Base-by-base conservation (phyloP, 768 basidiomycete species). In the Naganishia vaughanmartiniae region DNA sequence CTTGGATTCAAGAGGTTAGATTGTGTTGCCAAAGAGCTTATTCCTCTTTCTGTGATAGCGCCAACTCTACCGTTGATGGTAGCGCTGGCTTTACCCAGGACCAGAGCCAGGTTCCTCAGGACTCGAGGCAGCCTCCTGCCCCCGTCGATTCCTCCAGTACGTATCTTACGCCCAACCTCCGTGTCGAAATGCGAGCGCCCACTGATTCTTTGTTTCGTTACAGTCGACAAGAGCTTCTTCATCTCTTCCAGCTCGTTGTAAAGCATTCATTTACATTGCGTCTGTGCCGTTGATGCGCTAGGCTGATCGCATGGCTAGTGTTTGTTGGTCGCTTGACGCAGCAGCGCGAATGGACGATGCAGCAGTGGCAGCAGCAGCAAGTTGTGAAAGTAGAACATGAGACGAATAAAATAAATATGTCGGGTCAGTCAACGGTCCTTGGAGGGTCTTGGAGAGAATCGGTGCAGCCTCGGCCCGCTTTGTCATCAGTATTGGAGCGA, bases 111-210 rank as follows among this genome's bases (percentile, higher is more conserved):
- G 73, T 79, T 19, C 93, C 94, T 55, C 82, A 83, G 39, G 90
- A 92, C 78, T 90, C 92, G 54, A 86, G 89, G 83, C 87, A 88
- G 83, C 87, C 92, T 56, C 87, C 96, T 73, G 93, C 89, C 71
- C 89, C 91, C 33, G 88, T 97, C 76, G 95, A 98, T 76, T 88
- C 92, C 72, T 90, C 93, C 67, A 89, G 93, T 93, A 78, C 24
- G 58, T 56, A 4, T 28, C 26, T 10, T 24, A 34, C 58, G 33
- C 26, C 26, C 28, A 39, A 28, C 14, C 39, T 12, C 51, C 42
- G 1, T 28, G 31, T 54, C 15, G 9, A 19, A 28, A 11, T 28
- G 58, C 17, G 1, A 24, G 7, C 46, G 60, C 54, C 73, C 63
- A 68, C 66, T n/a, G 19, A 54, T 39, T 31, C 5, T 15, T 21